Evolutionary conservation across 2,329 filamentous ascomycete genomes (phyloP).

Genomic region (Colletotrichum noveboracense): DNA sequence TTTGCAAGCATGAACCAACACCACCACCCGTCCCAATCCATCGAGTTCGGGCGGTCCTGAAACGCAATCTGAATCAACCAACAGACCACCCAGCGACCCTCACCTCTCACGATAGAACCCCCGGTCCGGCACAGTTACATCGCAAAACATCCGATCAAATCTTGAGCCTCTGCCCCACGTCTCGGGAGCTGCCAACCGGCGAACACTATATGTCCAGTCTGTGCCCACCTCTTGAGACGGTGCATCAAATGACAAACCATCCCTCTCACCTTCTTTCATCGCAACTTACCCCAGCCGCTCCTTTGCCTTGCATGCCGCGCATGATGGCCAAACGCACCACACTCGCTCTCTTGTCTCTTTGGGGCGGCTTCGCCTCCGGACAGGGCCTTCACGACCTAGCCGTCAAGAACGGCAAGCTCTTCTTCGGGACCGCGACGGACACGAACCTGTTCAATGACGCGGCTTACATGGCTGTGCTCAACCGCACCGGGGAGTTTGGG

Average conservation of each 20-base stretch:
- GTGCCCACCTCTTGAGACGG: not conserved
- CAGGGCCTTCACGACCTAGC: constrained; percentile 53
- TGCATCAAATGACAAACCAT: not conserved
- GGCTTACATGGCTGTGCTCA: constrained; percentile 59
- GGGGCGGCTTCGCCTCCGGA: constrained; percentile 17
- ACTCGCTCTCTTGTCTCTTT: not conserved
- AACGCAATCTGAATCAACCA: not conserved
- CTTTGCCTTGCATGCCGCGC: not conserved
- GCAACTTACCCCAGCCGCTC: not conserved
- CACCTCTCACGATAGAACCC: not conserved
- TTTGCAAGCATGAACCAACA: not conserved
- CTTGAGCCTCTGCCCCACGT: not conserved
- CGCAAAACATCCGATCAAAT: constrained; percentile 1
- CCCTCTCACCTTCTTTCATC: not conserved
- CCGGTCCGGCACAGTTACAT: not conserved
- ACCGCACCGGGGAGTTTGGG: constrained; percentile 61
- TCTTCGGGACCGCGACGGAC: constrained; percentile 70
- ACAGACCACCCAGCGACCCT: not conserved
- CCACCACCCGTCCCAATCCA: not conserved
- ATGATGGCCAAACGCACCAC: not conserved
- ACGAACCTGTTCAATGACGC: constrained; percentile 48
- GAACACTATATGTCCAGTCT: not conserved
- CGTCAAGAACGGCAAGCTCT: constrained; percentile 56
- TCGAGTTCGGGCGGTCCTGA: constrained; percentile 3
- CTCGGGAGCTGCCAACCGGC: not conserved